Evolutionary conservation across 768 basidiomycete species (phyloP).

Genomic region (Lentinus brumalis): DNA sequence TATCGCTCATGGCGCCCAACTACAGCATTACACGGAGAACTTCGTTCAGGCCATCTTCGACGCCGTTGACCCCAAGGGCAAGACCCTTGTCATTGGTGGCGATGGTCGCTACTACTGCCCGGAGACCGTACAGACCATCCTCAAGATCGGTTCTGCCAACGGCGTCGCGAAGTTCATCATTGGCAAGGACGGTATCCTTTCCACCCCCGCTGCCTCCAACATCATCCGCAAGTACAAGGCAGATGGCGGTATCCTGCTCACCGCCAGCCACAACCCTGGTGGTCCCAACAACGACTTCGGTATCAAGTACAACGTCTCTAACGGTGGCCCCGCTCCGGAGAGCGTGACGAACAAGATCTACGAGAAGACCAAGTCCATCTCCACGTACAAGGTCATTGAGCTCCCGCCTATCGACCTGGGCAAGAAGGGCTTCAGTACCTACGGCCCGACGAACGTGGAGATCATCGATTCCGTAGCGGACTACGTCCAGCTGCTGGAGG

Average conservation of each 20-base stretch:
- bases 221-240: constrained; percentile 96
- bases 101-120: constrained; percentile 94
- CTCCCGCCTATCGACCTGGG: constrained; percentile 78
- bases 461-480: constrained; percentile 94
- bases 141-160: constrained; percentile 93
- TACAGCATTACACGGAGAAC: constrained; percentile 97
- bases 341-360: constrained; percentile 94
- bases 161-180: constrained; percentile 91
- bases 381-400: constrained; percentile 83
- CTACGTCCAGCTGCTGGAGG: constrained; percentile 80
- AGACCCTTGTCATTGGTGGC: constrained; percentile 93
- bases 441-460: constrained; percentile 82
- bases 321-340: constrained; percentile 98
- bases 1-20: constrained; percentile 20
- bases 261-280: constrained; percentile 97
- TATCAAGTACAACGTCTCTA: constrained; percentile 98
- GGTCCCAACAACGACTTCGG: constrained; percentile 99
- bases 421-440: constrained; percentile 74
- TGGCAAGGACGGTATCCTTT: constrained; percentile 89
- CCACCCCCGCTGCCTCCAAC: constrained; percentile 96
- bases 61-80: constrained; percentile 78
- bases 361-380: constrained; percentile 86
- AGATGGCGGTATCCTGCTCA: constrained; percentile 94
- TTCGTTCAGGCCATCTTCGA: constrained; percentile 94
- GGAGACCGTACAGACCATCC: constrained; percentile 87